These are phyloP conservation scores for Phytophthora colocasiae DNA, from an alignment of 352 stramenopile species.

Conservation along the genomic window DNA sequence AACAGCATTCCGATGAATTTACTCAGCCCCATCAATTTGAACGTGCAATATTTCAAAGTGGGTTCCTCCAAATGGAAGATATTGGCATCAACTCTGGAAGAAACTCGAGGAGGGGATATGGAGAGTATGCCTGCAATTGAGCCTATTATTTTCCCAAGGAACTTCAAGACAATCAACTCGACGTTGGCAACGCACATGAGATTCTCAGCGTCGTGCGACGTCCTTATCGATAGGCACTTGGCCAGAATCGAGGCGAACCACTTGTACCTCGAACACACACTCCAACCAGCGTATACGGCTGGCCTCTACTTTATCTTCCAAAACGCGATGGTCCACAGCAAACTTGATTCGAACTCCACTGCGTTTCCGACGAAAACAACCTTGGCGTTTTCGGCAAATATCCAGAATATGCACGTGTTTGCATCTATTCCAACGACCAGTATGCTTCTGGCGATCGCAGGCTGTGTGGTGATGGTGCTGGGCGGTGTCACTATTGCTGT, in stretches of 20 bases:
- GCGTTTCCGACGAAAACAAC: not conserved
- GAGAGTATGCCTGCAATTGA: not conserved
- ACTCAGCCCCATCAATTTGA: conserved; percentile 23
- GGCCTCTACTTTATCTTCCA: conserved; percentile 50
- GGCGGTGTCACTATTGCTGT: not conserved
- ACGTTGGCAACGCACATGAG: conserved; percentile 11
- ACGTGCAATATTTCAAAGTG: conserved; percentile 1
- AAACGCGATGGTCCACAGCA: conserved; percentile 25
- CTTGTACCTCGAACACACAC: conserved; percentile 46
- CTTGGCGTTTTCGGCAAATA: conserved; percentile 17
- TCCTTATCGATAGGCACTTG: conserved; percentile 11
- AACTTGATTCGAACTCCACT: conserved; percentile 5
- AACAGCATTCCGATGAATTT: conserved; percentile 1
- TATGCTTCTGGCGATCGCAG: conserved; percentile 1
- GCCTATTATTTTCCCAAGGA: conserved; percentile 7
- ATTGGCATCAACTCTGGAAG: conserved; percentile 12
- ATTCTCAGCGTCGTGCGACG: not conserved
- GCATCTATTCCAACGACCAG: conserved; percentile 20
- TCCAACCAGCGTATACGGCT: conserved; percentile 45
- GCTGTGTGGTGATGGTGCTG: conserved; percentile 7
- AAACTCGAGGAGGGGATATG: conserved; percentile 9
- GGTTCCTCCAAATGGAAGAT: conserved; percentile 9
- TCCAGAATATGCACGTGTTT: conserved; percentile 18
- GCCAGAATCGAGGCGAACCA: conserved; percentile 2
- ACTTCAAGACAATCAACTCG: conserved; percentile 20